Percentiles rank a stretch among this genome's conserved stretches.
These are phyloP conservation scores for Lasiosphaeriaceae sp. DNA, from an alignment of 495 filamentous ascomycete genomes.

Conservation along the genomic window DNA sequence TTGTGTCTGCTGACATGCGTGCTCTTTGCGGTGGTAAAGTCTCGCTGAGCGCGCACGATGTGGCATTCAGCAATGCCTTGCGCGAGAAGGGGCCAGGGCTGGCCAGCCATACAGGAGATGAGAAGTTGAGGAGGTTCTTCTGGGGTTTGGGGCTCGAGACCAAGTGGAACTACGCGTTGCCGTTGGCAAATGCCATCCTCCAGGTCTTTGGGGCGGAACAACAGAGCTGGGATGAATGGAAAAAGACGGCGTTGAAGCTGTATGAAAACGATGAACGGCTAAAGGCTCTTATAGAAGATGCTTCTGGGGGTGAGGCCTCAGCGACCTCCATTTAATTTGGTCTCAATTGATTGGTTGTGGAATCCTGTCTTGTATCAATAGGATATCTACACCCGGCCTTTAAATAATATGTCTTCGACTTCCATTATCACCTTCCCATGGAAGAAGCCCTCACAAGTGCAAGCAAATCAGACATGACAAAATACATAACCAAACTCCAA, in stretches of 20 bases:
- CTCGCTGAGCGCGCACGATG: neutral
- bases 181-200: slow-evolving; percentile 1
- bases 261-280: too few relatives aligned
- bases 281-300: too few relatives aligned
- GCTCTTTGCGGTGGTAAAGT: neutral
- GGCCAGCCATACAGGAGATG: neutral
- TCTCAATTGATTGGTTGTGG: too few relatives aligned
- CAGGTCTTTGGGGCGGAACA: neutral
- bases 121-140: slow-evolving; percentile 7
- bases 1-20: slow-evolving; percentile 3
- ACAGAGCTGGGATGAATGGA: neutral
- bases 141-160: slow-evolving; percentile 2
- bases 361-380: too few relatives aligned
- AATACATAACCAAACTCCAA: too few relatives aligned
- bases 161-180: neutral
- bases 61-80: neutral
- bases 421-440: too few relatives aligned
- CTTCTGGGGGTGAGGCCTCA: too few relatives aligned
- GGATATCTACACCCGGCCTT: too few relatives aligned
- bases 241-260: neutral
- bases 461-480: too few relatives aligned
- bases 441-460: too few relatives aligned
- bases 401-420: too few relatives aligned
- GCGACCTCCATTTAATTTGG: too few relatives aligned
- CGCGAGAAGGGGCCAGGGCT: neutral